These are phyloP conservation scores for Phytophthora foliorum DNA, from an alignment of 352 stramenopile species.

Conservation along the genomic window DNA sequence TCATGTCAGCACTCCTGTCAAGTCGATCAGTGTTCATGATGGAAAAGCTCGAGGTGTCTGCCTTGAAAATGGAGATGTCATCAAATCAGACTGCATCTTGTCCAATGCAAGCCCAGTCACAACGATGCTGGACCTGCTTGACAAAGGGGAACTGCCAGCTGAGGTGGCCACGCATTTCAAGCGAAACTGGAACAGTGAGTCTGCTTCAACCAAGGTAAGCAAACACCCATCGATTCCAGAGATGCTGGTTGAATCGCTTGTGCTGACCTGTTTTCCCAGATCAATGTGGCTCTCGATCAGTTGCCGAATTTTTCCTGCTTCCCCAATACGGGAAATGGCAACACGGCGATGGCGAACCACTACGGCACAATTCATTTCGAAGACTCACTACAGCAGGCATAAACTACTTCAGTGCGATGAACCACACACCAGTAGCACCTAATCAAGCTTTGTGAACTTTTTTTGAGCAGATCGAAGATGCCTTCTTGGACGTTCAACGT, in stretches of 20 bases:
- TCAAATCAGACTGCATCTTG: slow-evolving; percentile 75
- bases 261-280: slow-evolving; percentile 50
- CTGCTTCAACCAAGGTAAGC: slow-evolving; percentile 83
- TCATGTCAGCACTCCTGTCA: slow-evolving; percentile 69
- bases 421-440: background rate
- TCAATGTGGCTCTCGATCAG: slow-evolving; percentile 88
- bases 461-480: slow-evolving; percentile 83
- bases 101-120: slow-evolving; percentile 84
- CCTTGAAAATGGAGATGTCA: slow-evolving; percentile 56
- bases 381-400: slow-evolving; percentile 70
- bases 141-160: slow-evolving; percentile 58
- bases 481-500: slow-evolving; percentile 84
- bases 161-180: slow-evolving; percentile 76
- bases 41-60: slow-evolving; percentile 67
- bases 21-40: slow-evolving; percentile 63
- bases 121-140: slow-evolving; percentile 89
- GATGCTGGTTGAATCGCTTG: background rate
- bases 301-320: slow-evolving; percentile 89
- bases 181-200: slow-evolving; percentile 86
- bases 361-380: slow-evolving; percentile 93
- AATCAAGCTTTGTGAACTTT: background rate
- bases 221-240: background rate
- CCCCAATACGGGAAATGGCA: slow-evolving; percentile 67
- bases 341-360: slow-evolving; percentile 80
- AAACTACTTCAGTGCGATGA: background rate